Evolutionary conservation across 768 basidiomycete genomes (phyloP).

Genomic region (Agrocybe chaxingu): DNA sequence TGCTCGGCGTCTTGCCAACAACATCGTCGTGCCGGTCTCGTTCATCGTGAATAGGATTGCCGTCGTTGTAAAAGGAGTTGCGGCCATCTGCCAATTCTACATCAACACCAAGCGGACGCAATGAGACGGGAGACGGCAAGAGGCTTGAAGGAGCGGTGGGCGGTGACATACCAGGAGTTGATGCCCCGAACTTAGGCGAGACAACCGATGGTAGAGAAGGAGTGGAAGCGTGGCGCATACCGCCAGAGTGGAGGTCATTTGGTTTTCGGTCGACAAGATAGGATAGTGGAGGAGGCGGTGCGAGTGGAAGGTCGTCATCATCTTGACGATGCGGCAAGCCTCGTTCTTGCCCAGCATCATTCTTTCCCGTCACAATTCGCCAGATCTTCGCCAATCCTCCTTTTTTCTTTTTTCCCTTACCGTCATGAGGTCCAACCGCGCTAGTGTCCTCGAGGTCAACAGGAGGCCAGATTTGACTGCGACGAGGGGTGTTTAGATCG

Average conservation of each 20-base stretch:
- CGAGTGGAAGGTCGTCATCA: conserved; percentile 75
- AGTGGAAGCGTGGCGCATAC: conserved; percentile 60
- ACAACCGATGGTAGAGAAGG: conserved; percentile 62
- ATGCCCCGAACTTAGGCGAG: conserved; percentile 52
- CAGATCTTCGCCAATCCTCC: conserved; percentile 79
- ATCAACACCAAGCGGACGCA: conserved; percentile 59
- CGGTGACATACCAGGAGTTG: conserved; percentile 65
- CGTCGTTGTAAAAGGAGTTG: conserved; percentile 35
- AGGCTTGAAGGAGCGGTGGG: conserved; percentile 74
- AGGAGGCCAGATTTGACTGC: conserved; percentile 53
- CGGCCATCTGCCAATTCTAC: conserved; percentile 41
- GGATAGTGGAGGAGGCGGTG: conserved; percentile 88
- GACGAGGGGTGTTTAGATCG: conserved; percentile 39
- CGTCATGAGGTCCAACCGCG: conserved; percentile 23
- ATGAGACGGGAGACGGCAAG: conserved; percentile 74
- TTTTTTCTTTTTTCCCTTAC: conserved; percentile 73
- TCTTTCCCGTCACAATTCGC: conserved; percentile 67
- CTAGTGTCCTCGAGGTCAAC: conserved; percentile 28
- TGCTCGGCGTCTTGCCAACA: conserved; percentile 26
- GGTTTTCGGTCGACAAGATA: conserved; percentile 76
- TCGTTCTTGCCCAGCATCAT: conserved; percentile 27
- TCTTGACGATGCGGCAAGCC: conserved; percentile 37
- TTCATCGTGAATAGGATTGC: conserved; percentile 43
- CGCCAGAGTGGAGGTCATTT: conserved; percentile 32
- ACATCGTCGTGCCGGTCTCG: conserved; percentile 26